Base-by-base conservation (phyloP, 345 rosid genomes). In the Dipteronia sinensis region DNA sequence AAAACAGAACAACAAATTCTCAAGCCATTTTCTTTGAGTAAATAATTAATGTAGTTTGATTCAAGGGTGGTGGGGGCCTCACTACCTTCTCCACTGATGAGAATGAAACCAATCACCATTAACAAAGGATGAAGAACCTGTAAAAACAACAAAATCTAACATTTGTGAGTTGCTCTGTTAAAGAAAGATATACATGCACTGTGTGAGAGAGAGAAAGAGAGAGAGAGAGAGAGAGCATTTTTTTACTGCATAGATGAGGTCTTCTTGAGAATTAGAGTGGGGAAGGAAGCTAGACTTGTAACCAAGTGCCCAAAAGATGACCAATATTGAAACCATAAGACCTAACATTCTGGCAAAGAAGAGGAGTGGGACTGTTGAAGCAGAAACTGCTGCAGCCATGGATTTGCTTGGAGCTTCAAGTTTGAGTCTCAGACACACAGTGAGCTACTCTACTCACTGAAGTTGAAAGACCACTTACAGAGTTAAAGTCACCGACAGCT, bases 91-190 rank as follows among this genome's bases (percentile, higher is more conserved):
- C 99, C 98, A 80, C 96, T 93, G 66, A 92, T 76, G 79, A 93
- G 85, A 76, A 93, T 93, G 88, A 95, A 92, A 77, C 97, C 98
- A 74, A 95, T 93, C 77, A 95, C 99, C 99, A 93, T 95, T 29
- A 95, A 69, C 74, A 95, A 69, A 51, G 97, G 97, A 80, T 93
- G 97, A 51, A 90, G 97, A 67, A 85, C 89, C 98, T 91, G 88
- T 69, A 47, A 75, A 56, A 51, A 34, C 1, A 71, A 29, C 3
- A 46, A 23, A 55, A 40, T 56, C 65, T 49, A 15, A 29, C 9
- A 16, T 27, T 15, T 15, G 7, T 53, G 20, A 53, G 58, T 15
- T 16, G 58, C 20, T 15, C 58, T 16, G 13, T 23, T 12, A 23
- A 64, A 19, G 29, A 68, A 79, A 61, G 44, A 58, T 59, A 53